Percentiles rank a stretch among this genome's conserved stretches.
phyloP scores from a whole-genome alignment of 2,329 filamentous ascomycete genomes.

The Emmonsia crescens region DNA sequence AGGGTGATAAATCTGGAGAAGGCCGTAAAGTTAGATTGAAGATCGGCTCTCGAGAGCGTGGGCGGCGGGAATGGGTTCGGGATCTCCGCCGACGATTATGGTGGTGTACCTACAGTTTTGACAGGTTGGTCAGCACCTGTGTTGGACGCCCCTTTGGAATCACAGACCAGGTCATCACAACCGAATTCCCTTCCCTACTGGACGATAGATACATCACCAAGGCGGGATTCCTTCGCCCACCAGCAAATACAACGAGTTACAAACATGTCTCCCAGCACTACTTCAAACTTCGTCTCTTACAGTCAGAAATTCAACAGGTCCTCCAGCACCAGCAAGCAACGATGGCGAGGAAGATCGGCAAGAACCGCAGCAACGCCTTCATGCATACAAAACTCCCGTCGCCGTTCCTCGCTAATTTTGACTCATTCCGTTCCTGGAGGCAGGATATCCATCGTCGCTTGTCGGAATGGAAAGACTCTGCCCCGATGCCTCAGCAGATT shows the following conservation, averaged over 20 bases:
- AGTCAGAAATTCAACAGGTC: constrained; percentile 92
- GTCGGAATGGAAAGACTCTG: constrained; percentile 74
- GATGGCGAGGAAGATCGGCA: constrained; percentile 55
- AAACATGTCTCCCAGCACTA: constrained; percentile 90
- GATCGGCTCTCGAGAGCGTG: constrained; percentile 46
- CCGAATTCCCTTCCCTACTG: constrained; percentile 79
- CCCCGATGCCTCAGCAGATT: constrained; percentile 65
- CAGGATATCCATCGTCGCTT: constrained; percentile 75
- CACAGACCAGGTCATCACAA: constrained; percentile 92
- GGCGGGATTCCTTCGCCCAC: constrained; percentile 56
- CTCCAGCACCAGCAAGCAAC: constrained; percentile 86
- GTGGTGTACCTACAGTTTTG: constrained; percentile 96
- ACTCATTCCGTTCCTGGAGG: constrained; percentile 80
- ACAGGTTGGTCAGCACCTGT: constrained; percentile 87
- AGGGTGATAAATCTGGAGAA: constrained; percentile 5
- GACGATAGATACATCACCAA: constrained; percentile 84
- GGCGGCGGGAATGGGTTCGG: constrained; percentile 69
- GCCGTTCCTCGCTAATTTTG: constrained; percentile 72
- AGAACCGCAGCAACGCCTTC: constrained; percentile 54
- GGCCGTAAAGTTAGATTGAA: constrained; percentile 18
- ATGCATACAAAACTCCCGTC: constrained; percentile 72
- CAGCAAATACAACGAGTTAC: constrained; percentile 59
- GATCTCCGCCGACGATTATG: constrained; percentile 79
- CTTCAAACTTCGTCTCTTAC: constrained; percentile 73
- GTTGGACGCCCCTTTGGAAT: constrained; percentile 90